phyloP scores from a whole-genome alignment of 495 filamentous ascomycete genomes.

The Penicillium paxilli region DNA sequence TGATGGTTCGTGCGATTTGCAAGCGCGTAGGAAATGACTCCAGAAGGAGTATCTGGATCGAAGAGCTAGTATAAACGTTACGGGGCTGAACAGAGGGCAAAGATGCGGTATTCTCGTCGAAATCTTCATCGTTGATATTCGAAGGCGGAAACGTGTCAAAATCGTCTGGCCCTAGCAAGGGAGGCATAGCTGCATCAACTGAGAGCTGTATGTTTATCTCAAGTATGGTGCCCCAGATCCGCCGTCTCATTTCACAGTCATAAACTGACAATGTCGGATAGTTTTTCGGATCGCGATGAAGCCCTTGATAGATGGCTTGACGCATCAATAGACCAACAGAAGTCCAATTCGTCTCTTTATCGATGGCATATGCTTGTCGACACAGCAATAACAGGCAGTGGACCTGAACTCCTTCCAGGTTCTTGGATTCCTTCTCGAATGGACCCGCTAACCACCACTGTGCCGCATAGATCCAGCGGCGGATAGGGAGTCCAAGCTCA shows the following conservation, averaged over 20 bases:
- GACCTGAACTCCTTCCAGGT: conserved; percentile 47
- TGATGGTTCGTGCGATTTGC: conserved; percentile 38
- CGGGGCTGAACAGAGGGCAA: conserved; percentile 24
- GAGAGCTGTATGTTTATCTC: conserved; percentile 54
- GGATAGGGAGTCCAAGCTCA: conserved; percentile 30
- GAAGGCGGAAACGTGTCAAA: conserved; percentile 52
- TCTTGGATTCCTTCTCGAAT: conserved; percentile 42
- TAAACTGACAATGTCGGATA: conserved; percentile 46
- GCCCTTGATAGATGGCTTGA: conserved; percentile 50
- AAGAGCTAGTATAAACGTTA: conserved; percentile 43
- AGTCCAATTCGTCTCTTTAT: conserved; percentile 45
- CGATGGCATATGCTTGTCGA: conserved; percentile 47
- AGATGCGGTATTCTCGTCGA: conserved; percentile 32
- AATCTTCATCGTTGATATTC: conserved; percentile 54
- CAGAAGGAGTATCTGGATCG: conserved; percentile 46
- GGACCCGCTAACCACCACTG: conserved; percentile 56
- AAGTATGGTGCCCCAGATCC: conserved; percentile 59
- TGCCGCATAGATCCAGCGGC: conserved; percentile 51
- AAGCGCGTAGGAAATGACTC: conserved; percentile 43
- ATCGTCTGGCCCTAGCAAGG: conserved; percentile 47
- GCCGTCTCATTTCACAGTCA: conserved; percentile 51
- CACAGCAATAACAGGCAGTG: conserved; percentile 51
- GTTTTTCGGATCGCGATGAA: conserved; percentile 54
- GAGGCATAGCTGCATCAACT: conserved; percentile 49
- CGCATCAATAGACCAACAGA: conserved; percentile 49